Conservation (phyloP, 2,329 filamentous ascomycete species). For the Fusarium aywerte region DNA sequence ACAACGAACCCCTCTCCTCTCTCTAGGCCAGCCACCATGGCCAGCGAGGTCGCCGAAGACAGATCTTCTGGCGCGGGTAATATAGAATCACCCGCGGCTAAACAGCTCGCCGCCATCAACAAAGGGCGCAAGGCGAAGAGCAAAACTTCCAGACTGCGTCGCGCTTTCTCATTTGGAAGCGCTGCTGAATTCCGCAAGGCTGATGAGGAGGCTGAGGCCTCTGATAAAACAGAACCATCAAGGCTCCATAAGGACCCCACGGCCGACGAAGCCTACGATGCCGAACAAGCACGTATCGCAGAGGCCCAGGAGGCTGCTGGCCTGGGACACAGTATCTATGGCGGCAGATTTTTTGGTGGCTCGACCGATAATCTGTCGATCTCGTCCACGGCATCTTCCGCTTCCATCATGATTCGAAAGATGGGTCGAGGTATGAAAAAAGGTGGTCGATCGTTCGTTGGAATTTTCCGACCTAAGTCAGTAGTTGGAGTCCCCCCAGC, state of each 20-base stretch:
- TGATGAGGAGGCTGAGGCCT: slow-evolving; percentile 66
- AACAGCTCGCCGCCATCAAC: slow-evolving; percentile 87
- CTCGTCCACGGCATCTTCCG: slow-evolving; percentile 88
- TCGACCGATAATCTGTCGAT: slow-evolving; percentile 96
- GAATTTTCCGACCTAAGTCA: slow-evolving; percentile 94
- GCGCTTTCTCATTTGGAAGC: slow-evolving; percentile 97
- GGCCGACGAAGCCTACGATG: slow-evolving; percentile 75
- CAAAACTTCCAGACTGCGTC: slow-evolving; percentile 85
- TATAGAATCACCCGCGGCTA: slow-evolving; percentile 76
- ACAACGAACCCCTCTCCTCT: slow-evolving; percentile 76
- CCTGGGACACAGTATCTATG: slow-evolving; percentile 93
- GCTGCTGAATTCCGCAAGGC: slow-evolving; percentile 87
- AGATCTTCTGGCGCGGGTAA: slow-evolving; percentile 55
- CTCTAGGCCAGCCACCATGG: slow-evolving; percentile 75
- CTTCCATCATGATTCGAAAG: slow-evolving; percentile 94
- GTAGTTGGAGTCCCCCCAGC: slow-evolving; percentile 80
- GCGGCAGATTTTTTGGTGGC: slow-evolving; percentile 84
- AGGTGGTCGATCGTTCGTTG: slow-evolving; percentile 87
- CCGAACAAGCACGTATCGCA: slow-evolving; percentile 91
- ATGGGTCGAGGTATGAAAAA: slow-evolving; percentile 99
- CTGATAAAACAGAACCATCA: slow-evolving; percentile 52
- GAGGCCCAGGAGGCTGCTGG: slow-evolving; percentile 92
- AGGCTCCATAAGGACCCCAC: slow-evolving; percentile 74
- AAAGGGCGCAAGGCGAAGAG: slow-evolving; percentile 81
- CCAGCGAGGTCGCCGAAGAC: slow-evolving; percentile 61